These are phyloP conservation scores for Chamaecyparis obtusa DNA, from an alignment of 75 land plant species.

Conservation along the genomic window DNA sequence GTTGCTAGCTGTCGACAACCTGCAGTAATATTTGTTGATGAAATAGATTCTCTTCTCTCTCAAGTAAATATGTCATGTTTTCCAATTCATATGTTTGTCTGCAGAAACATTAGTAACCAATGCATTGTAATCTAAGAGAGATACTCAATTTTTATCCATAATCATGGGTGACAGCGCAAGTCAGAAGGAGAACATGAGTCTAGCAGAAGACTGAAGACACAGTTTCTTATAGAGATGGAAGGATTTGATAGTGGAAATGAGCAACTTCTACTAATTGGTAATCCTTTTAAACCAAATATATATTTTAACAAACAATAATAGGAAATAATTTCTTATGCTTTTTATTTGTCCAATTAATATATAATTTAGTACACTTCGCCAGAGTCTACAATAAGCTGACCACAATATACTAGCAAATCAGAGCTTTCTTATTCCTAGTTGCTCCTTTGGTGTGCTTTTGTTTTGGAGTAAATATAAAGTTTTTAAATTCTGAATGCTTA, in stretches of 20 bases:
- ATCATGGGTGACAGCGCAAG: constrained; percentile 68
- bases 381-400: background rate
- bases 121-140: background rate
- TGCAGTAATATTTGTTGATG: constrained; percentile 99
- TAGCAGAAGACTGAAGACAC: constrained; percentile 94
- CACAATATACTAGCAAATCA: background rate
- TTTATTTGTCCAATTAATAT: background rate
- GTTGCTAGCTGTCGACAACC: constrained; percentile 99
- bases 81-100: background rate
- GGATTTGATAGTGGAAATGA: constrained; percentile 96
- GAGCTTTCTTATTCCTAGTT: background rate
- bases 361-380: background rate
- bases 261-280: constrained; percentile 95
- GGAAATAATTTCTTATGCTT: background rate
- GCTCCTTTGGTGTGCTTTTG: background rate
- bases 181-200: constrained; percentile 99
- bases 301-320: background rate
- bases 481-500: background rate
- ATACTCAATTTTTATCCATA: background rate
- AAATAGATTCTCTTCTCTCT: constrained; percentile 95
- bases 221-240: constrained; percentile 99
- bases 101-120: background rate
- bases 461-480: background rate
- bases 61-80: constrained; percentile 47
- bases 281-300: background rate